Base-by-base conservation (phyloP, 2,329 filamentous ascomycete genomes). In the Calonectria multiphialidica region DNA sequence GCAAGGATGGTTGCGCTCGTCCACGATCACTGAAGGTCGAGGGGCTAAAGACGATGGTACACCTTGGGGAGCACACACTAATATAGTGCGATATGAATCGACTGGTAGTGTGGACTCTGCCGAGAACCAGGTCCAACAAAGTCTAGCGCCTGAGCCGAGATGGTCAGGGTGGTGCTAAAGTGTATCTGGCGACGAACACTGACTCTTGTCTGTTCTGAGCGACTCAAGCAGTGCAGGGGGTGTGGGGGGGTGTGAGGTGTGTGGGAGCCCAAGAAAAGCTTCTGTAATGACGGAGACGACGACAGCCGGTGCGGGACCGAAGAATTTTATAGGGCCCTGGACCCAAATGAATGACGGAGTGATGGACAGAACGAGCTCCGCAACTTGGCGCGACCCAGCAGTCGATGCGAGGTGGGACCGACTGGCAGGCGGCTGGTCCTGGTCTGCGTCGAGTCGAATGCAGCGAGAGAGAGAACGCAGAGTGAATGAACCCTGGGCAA, bases 61-160 rank as follows among this genome's bases (percentile, higher is more conserved):
- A 78, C 80, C 80, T 82, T 82, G 81, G 82, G 83, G 81, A 83
- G 80, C 76, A 77, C 78, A 78, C 80, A 83, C 83, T 84, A 84
- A 82, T 84, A 84, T 84, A 84, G 82, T 83, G 80, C 80, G 80
- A 75, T 81, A 77, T 82, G 78, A 76, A 79, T 79, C 74, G 78
- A 57, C 78, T 78, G 76, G 79, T 77, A 74, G 74, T 69, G 79
- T 80, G 79, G 77, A 72, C 78, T 80, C 76, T 82, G 77, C 81
- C 80, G 80, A 81, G 74, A 70, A 61, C 79, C 79, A 81, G 77
- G 75, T 80, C 80, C 74, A 82, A 83, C 74, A 78, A 76, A 82
- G 82, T 76, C 77, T 83, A 83, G 82, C 81, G 82, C 77, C 76
- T 75, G 74, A 79, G 79, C 74, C 73, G 76, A 78, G 80, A 79